Base-by-base conservation (phyloP, 805 yeast genomes). In the Starmerella sp. region DNA sequence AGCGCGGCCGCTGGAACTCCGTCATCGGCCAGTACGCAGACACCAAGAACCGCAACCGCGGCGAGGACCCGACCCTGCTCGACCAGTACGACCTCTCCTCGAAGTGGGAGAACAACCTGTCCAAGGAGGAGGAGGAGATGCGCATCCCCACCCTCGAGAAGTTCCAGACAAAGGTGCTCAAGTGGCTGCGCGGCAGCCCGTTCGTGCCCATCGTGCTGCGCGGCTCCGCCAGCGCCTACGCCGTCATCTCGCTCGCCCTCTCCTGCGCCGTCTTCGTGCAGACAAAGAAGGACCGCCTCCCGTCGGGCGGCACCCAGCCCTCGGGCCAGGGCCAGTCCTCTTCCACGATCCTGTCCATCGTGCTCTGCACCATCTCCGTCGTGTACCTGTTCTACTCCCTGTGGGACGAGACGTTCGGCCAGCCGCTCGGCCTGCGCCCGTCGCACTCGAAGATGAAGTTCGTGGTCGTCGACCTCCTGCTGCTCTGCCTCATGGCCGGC, bases 301-400 rank as follows among this genome's bases (percentile, higher is more conserved):
- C 43, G 29, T 39, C 43, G 29, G 43, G 43, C 29, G n/a, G n/a
- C 29, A 22, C 22, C 35, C 65, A 89, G 86, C 4, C n/a, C 17
- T n/a, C 32, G 11, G 52, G 54, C 30, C 46, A 36, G 29, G 51
- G 58, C 22, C 60, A 57, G 11, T 30, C 55, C 64, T 84, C 98
- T 15, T 83, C 95, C 62, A 86, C 97, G 0, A 82, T 90, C 46
- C 88, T 93, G 95, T 93, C 97, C 4, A 77, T 93, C 2, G 81
- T 81, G 52, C 95, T 91, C 4, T 91, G 89, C 64, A 73, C 87
- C 32, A 74, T 82, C 58, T 95, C 96, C 3, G 70, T 87, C 30
- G 77, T 80, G 0, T 93, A 93, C 66, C 76, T 89, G 54, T 70
- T 82, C 4, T 89, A 86, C 68, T 86, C 91, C 67, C 81, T 95